Percentiles rank a stretch among this genome's conserved stretches.
These are phyloP conservation scores for Sanghuangporus sanghuang DNA, from an alignment of 1,284 basidiomycete genomes.

Conservation along the genomic window DNA sequence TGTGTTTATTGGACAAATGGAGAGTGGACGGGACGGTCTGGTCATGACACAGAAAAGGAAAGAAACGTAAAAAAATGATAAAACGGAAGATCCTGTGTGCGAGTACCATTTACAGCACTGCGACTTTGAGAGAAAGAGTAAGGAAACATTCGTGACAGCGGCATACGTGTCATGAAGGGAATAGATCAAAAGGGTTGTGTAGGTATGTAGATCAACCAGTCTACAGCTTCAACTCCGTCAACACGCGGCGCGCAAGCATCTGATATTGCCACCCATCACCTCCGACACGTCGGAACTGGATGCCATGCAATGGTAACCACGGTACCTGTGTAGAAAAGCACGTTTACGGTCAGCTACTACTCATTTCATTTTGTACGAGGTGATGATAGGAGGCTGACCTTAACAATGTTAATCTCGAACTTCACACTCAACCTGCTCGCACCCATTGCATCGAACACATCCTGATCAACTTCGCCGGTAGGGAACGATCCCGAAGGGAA, in stretches of 20 bases:
- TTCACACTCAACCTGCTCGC: constrained; percentile 78
- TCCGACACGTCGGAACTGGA: constrained; percentile 90
- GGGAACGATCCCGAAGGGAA: constrained; percentile 45
- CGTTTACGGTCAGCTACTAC: constrained; percentile 9
- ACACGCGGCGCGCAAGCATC: constrained; percentile 90
- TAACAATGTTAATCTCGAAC: constrained; percentile 93
- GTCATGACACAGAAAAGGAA: too few relatives aligned
- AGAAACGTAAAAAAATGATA: too few relatives aligned
- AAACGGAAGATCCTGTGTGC: neutral
- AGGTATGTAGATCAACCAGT: neutral
- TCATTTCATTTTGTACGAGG: neutral
- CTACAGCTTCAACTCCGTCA: constrained; percentile 91
- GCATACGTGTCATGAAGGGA: neutral
- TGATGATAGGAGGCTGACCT: constrained; percentile 50
- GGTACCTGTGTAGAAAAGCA: constrained; percentile 60
- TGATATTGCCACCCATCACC: constrained; percentile 98
- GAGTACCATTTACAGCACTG: neutral
- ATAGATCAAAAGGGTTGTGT: neutral
- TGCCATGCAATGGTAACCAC: constrained; percentile 88
- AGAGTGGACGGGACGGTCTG: too few relatives aligned
- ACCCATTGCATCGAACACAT: constrained; percentile 68
- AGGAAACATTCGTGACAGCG: neutral
- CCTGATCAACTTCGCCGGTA: constrained; percentile 59
- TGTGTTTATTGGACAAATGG: too few relatives aligned
- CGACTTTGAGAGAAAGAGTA: neutral